Percentiles rank a stretch among this genome's conserved stretches.
These are phyloP conservation scores for Puccinia polysora DNA, from an alignment of 1,284 basidiomycete species.

Conservation along the genomic window DNA sequence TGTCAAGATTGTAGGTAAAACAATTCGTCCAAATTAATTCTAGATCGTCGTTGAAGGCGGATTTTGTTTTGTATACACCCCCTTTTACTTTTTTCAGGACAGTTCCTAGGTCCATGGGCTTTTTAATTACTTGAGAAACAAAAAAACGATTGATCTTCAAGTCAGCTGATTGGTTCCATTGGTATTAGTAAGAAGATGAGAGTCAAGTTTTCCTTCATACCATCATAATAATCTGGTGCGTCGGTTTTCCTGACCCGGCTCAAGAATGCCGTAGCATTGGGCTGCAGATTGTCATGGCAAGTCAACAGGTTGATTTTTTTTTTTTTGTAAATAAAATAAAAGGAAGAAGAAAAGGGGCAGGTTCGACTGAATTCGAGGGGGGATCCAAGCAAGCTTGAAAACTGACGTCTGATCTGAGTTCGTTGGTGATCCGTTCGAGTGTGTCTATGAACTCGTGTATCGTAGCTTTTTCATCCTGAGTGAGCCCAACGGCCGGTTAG, in stretches of 20 bases:
- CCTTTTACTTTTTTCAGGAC: constrained; percentile 88
- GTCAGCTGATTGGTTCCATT: not conserved
- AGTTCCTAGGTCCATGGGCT: constrained; percentile 89
- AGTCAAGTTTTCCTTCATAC: constrained; percentile 58
- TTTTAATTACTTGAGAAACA: constrained; percentile 66
- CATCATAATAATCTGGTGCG: constrained; percentile 81
- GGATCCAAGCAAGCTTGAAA: not conserved
- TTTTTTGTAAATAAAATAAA: not conserved
- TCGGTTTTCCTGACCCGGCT: constrained; percentile 81
- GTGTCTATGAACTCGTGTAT: constrained; percentile 87
- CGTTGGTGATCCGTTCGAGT: constrained; percentile 74
- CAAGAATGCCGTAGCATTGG: constrained; percentile 79
- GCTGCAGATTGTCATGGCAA: constrained; percentile 63
- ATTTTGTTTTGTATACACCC: constrained; percentile 85
- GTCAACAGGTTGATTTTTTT: not conserved
- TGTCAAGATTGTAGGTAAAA: constrained; percentile 80
- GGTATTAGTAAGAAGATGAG: not conserved
- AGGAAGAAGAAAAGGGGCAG: not conserved
- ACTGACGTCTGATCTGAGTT: constrained; percentile 74
- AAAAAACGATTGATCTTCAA: constrained; percentile 1
- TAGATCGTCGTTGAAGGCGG: constrained; percentile 85
- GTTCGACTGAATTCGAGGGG: too few species aligned
- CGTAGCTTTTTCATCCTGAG: constrained; percentile 63
- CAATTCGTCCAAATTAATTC: constrained; percentile 97
- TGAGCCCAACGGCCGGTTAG: not conserved